Evolutionary conservation across 1,139 yeast species (phyloP).

Genomic region (Saccharomyces hybrid): DNA sequence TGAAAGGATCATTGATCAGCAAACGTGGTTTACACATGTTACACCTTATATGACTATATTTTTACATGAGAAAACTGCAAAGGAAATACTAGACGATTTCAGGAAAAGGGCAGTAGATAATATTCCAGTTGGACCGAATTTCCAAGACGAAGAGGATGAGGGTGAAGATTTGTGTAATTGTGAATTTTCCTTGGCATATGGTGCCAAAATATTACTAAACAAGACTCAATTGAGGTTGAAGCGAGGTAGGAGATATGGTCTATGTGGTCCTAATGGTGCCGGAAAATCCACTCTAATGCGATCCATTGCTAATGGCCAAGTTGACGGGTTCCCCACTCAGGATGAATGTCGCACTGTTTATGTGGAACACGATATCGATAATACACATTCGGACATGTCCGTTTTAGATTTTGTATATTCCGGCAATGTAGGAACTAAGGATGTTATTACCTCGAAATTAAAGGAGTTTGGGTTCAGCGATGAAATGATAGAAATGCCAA

Average conservation of each 20-base stretch:
- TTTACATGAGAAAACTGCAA: conserved; percentile 86
- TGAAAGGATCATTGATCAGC: conserved; percentile 90
- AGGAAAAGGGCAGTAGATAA: conserved; percentile 93
- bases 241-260: conserved; percentile 97
- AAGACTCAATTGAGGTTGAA: conserved; percentile 97
- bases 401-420: conserved; percentile 76
- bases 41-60: conserved; percentile 91
- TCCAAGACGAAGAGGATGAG: conserved; percentile 98
- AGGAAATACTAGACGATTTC: conserved; percentile 84
- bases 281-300: conserved; percentile 98
- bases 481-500: conserved; percentile 79
- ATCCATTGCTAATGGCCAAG: conserved; percentile 97
- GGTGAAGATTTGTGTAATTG: conserved; percentile 99
- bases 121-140: conserved; percentile 91
- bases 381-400: conserved; percentile 86
- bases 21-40: conserved; percentile 77
- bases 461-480: conserved; percentile 79
- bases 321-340: conserved; percentile 96
- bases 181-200: conserved; percentile 98
- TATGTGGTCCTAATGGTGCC: conserved; percentile 98
- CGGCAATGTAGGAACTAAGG: conserved; percentile 67
- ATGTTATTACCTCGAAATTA: conserved; percentile 58
- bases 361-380: conserved; percentile 97
- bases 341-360: conserved; percentile 94
- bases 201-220: conserved; percentile 98